Conservation (phyloP, 768 basidiomycete species). For the Phlebiopsis gigantea region DNA sequence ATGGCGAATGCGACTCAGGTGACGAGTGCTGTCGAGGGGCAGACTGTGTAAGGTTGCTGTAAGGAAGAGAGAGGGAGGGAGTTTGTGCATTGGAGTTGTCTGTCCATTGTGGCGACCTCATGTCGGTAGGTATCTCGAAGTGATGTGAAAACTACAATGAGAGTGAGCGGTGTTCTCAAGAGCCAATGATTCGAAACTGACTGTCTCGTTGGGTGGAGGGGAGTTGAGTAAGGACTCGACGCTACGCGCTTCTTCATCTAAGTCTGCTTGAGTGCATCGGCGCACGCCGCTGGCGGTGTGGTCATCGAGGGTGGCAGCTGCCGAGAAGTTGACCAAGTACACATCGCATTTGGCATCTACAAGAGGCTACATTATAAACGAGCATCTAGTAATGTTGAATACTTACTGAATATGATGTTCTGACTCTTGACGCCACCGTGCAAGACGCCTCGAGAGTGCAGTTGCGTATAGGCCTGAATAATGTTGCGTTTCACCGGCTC, state of each 20-base stretch:
- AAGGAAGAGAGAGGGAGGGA: background rate
- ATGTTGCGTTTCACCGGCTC: slow-evolving; percentile 11
- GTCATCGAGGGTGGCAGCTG: slow-evolving; percentile 6
- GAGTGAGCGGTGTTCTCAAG: background rate
- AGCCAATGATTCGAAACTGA: background rate
- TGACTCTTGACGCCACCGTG: slow-evolving; percentile 16
- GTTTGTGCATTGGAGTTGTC: background rate
- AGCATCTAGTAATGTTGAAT: background rate
- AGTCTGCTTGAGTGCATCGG: slow-evolving; percentile 7
- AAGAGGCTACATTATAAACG: background rate
- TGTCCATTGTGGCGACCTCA: background rate
- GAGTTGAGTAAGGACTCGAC: slow-evolving; percentile 12
- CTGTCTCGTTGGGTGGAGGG: background rate
- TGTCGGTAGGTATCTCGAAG: background rate
- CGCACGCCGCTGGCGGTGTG: background rate
- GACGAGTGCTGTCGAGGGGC: background rate
- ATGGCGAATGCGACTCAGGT: background rate
- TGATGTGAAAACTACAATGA: background rate
- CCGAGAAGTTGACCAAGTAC: slow-evolving; percentile 19
- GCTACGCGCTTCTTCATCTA: slow-evolving; percentile 18
- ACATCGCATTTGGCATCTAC: slow-evolving; percentile 15
- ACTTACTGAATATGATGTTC: slow-evolving; percentile 21
- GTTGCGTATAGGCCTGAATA: slow-evolving; percentile 15
- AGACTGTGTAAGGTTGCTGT: background rate
- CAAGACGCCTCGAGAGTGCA: slow-evolving; percentile 20